Base-by-base conservation (phyloP, 2,329 filamentous ascomycete species). In the Fusarium aywerte region DNA sequence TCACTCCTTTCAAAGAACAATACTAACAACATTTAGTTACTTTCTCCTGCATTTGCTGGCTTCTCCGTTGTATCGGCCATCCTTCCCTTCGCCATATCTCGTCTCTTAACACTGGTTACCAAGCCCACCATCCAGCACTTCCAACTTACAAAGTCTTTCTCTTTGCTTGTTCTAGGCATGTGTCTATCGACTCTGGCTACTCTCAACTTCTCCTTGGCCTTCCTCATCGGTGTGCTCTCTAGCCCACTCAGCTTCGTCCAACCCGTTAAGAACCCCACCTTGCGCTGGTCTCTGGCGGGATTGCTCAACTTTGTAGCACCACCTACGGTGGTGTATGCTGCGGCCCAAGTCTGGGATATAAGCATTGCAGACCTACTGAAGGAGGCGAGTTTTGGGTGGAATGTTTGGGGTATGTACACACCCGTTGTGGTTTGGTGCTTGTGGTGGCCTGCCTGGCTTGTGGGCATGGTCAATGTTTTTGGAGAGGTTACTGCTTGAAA, bases 391-490 rank as follows among this genome's bases (percentile, higher is more conserved):
- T 93, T 96, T 76, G 93, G 92, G 0, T 97, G 93, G 93, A 87
- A 92, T 74, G 89, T 97, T 13, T 93, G 90, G 87, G 92, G 93
- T 2, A 88, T 96, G 85, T 96, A 93, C 82, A 96, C 93, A 2
- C 90, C 92, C 61, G 88, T 97, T 18, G 88, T 96, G 12, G 85
- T 97, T n/a, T 97, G 93, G 92, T 91, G 93, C 76, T 89, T 97
- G 40, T 97, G 94, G 94, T 96, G 93, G 91, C 94, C 94, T 1
- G 93, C 92, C 9, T 97, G 94, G 94, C 77, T 96, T 35, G 85
- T 89, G 8, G 91, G 85, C 3, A 81, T 82, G 59, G 77, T 89
- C 7, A 80, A 86, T 23, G 81, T 89, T 42, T 78, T 87, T 54
- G 84, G 84, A 7, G 67, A 63, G 39, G 61, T 67, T 47, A 64